A percentile compares a stretch with the other conserved stretches of the same genome.
Evolutionary conservation across 2,329 filamentous ascomycete species (phyloP).

Genomic region (Penicillium olsonii): DNA sequence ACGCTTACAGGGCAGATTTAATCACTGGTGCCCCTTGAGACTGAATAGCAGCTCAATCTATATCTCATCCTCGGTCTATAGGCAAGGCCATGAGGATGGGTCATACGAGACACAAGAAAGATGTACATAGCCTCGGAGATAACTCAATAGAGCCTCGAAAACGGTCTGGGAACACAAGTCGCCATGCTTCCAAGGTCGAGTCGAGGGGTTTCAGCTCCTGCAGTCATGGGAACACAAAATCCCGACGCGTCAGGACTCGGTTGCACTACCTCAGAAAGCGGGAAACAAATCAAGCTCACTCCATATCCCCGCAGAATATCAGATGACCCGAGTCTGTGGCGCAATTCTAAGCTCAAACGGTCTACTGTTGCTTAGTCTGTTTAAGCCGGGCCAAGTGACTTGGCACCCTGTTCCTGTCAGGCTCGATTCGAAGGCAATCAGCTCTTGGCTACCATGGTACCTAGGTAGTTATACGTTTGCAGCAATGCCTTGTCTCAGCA

Average conservation of each 20-base stretch:
- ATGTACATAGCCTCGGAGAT: neutral
- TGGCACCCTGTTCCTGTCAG: neutral
- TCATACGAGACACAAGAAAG: too few species aligned
- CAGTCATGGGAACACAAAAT: constrained; percentile 10
- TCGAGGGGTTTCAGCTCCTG: neutral
- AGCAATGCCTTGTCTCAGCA: neutral
- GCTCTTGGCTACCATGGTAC: neutral
- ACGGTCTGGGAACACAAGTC: neutral
- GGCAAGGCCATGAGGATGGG: too few species aligned
- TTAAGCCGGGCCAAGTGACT: neutral
- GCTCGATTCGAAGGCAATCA: too few species aligned
- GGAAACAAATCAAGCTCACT: neutral
- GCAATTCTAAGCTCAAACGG: constrained; percentile 6
- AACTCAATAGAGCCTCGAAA: neutral
- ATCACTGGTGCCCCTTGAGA: too few species aligned
- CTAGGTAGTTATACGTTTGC: neutral
- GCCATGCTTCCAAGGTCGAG: neutral
- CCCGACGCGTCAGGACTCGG: neutral
- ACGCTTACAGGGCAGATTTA: too few species aligned
- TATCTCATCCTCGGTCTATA: too few species aligned
- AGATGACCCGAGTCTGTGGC: constrained; percentile 5
- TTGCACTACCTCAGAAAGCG: constrained; percentile 1
- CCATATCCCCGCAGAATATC: constrained; percentile 4
- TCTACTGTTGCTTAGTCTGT: neutral
- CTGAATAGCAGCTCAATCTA: too few species aligned